These are phyloP conservation scores for Taiwanofungus camphoratus DNA, from an alignment of 1,284 basidiomycete genomes.

Conservation along the genomic window DNA sequence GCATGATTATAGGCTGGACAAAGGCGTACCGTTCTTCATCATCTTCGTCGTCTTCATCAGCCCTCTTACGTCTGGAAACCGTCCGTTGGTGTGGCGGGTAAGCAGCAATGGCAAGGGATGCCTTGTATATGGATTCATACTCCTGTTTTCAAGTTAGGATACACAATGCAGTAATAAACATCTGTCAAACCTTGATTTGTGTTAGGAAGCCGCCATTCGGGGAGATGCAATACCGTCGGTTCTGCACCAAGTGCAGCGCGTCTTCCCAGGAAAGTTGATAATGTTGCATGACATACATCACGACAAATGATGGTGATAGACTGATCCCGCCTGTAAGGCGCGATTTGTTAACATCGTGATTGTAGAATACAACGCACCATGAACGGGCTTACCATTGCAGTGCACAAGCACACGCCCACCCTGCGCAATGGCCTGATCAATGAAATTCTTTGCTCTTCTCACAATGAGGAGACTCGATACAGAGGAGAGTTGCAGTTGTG, in stretches of 20 bases:
- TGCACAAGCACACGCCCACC: slow-evolving; percentile 84
- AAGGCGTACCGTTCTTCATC: slow-evolving; percentile 41
- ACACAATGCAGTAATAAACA: not conserved
- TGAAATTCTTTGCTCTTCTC: slow-evolving; percentile 70
- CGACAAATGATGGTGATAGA: slow-evolving; percentile 81
- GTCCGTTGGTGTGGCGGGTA: slow-evolving; percentile 41
- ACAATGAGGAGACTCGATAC: not conserved
- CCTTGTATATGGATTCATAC: slow-evolving; percentile 86
- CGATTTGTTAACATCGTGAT: not conserved
- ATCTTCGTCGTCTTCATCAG: slow-evolving; percentile 60
- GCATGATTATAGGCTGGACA: not conserved
- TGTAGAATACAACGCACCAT: not conserved
- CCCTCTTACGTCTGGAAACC: slow-evolving; percentile 56
- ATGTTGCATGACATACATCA: slow-evolving; percentile 89
- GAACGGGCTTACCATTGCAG: slow-evolving; percentile 68
- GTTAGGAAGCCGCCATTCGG: slow-evolving; percentile 84
- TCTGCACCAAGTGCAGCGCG: slow-evolving; percentile 81
- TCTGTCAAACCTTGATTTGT: slow-evolving; percentile 69
- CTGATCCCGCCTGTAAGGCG: slow-evolving; percentile 70
- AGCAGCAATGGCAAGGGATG: slow-evolving; percentile 55
- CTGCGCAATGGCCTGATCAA: slow-evolving; percentile 60
- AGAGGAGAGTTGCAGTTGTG: slow-evolving; percentile 7
- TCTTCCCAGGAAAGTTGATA: slow-evolving; percentile 79
- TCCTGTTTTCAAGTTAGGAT: slow-evolving; percentile 41
- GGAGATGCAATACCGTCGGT: slow-evolving; percentile 85